phyloP scores from a whole-genome alignment of 805 yeast species.

The Suhomyces pyralidae region DNA sequence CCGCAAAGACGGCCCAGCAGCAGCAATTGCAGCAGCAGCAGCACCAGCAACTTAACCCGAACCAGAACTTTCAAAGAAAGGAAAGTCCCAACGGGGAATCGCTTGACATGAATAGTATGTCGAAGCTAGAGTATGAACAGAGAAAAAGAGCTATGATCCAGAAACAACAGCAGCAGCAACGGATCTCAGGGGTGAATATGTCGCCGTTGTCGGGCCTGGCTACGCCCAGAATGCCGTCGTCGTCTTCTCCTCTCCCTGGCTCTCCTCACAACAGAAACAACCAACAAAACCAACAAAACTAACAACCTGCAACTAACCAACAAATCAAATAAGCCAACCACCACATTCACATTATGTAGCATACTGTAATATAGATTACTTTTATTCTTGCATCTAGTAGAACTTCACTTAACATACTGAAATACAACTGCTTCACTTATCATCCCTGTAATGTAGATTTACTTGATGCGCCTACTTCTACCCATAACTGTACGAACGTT shows the following conservation, averaged over 20 bases:
- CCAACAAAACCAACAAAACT: neutral
- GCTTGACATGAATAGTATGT: slow-evolving; percentile 22
- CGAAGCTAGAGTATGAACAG: slow-evolving; percentile 36
- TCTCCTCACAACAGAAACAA: neutral
- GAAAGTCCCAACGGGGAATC: slow-evolving; percentile 6
- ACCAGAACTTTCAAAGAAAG: slow-evolving; percentile 6
- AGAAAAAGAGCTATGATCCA: slow-evolving; percentile 33
- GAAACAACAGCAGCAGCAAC: slow-evolving; percentile 26
- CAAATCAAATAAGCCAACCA: no score
- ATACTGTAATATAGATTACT: neutral
- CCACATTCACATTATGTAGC: neutral
- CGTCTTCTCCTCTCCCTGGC: slow-evolving; percentile 1
- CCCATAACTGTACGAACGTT: no score
- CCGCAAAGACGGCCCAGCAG: slow-evolving; percentile 31
- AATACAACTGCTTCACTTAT: no score
- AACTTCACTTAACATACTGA: no score
- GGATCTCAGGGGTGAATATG: slow-evolving; percentile 1
- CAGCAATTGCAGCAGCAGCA: slow-evolving; percentile 21
- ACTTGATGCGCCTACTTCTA: no score
- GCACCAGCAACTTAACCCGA: slow-evolving; percentile 12
- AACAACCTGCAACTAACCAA: no score
- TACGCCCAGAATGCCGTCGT: slow-evolving; percentile 2
- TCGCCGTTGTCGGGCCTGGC: slow-evolving; percentile 3
- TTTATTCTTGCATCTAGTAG: neutral
- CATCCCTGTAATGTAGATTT: no score